Conservation (phyloP, 768 basidiomycete genomes). For the Lactifluus pinguis region DNA sequence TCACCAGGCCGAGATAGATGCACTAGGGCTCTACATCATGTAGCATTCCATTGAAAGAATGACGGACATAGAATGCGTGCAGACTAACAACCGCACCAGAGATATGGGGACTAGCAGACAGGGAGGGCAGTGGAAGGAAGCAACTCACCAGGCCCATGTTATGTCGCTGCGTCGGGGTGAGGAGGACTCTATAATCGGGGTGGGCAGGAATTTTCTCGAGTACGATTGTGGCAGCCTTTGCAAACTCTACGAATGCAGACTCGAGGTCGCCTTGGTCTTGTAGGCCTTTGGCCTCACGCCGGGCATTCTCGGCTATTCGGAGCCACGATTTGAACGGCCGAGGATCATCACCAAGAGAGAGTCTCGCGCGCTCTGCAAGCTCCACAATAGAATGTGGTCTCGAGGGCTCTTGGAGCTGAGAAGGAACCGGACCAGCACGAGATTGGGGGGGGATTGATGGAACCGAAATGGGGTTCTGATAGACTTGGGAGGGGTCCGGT, state of each 20-base stretch:
- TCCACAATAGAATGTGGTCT: constrained; percentile 51
- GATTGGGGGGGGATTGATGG: constrained; percentile 8
- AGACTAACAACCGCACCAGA: neutral
- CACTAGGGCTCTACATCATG: neutral
- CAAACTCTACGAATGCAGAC: constrained; percentile 61
- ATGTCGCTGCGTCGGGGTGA: constrained; percentile 50
- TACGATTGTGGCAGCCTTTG: constrained; percentile 67
- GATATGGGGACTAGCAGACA: neutral
- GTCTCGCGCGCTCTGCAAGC: constrained; percentile 52
- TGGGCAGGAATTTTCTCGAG: constrained; percentile 73
- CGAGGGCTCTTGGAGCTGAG: neutral
- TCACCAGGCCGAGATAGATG: neutral
- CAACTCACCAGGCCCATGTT: constrained; percentile 62
- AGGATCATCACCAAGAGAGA: constrained; percentile 46
- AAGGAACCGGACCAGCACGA: neutral
- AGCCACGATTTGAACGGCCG: constrained; percentile 60
- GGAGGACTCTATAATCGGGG: constrained; percentile 47
- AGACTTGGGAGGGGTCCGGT: neutral
- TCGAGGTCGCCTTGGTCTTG: constrained; percentile 48
- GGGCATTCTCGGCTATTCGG: constrained; percentile 52
- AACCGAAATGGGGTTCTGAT: constrained; percentile 12
- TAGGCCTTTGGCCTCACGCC: constrained; percentile 30
- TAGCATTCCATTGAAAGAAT: neutral
- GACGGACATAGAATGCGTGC: neutral
- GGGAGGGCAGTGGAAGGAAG: constrained; percentile 7